phyloP scores from a whole-genome alignment of 164 flowering plant genomes.

The Tetrastigma voinierianum region DNA sequence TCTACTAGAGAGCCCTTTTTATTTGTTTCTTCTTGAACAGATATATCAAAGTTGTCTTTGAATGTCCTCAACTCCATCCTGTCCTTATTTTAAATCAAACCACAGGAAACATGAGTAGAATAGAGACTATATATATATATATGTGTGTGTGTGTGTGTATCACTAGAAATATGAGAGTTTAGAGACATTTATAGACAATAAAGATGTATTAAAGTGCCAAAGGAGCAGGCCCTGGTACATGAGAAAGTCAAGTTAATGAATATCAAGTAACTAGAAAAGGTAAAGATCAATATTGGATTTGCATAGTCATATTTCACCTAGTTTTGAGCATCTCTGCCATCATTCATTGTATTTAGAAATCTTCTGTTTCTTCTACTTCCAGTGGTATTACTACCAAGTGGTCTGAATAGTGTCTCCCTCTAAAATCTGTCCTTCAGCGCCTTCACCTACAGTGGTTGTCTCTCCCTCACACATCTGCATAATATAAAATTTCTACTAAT shows the following conservation, averaged over 20 bases:
- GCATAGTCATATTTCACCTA: background rate
- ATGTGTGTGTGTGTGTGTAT: too few relatives aligned
- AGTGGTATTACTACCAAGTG: background rate
- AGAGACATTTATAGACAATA: background rate
- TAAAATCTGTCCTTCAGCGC: constrained; percentile 6
- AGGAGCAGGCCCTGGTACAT: background rate
- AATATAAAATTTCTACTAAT: background rate
- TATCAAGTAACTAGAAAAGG: too few relatives aligned
- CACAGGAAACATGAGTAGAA: background rate
- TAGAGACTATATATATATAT: background rate
- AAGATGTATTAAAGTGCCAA: background rate
- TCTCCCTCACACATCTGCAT: constrained; percentile 3
- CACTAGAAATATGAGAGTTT: background rate
- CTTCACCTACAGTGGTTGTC: background rate
- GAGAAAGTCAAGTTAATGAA: too few relatives aligned
- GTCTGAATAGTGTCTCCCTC: constrained; percentile 1
- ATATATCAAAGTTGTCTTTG: too few relatives aligned
- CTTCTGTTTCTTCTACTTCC: background rate
- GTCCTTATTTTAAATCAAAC: too few relatives aligned
- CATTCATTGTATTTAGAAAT: background rate
- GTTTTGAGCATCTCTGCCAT: background rate
- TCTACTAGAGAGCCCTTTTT: too few relatives aligned
- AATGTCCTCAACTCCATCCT: too few relatives aligned
- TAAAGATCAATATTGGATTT: too few relatives aligned
- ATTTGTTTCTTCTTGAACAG: too few relatives aligned